Conservation (phyloP, 345 rosid species). For the Crucihimalaya himalaica region DNA sequence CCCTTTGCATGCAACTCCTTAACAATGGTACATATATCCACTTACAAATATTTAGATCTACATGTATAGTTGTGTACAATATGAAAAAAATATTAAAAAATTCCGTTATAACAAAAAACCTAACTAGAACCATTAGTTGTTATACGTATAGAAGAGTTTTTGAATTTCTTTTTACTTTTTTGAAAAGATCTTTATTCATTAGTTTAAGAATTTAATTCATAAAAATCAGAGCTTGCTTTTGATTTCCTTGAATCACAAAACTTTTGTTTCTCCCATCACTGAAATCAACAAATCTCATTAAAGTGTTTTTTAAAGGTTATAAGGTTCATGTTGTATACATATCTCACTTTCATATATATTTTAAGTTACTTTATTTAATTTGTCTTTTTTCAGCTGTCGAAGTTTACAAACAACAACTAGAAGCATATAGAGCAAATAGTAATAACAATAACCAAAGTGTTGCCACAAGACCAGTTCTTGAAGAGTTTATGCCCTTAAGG, state of each 20-base stretch:
- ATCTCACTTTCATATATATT: slow-evolving; percentile 24
- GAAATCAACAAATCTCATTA: slow-evolving; percentile 30
- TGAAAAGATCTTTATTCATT: slow-evolving; percentile 38
- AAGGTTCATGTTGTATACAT: slow-evolving; percentile 31
- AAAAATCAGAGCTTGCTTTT: slow-evolving; percentile 45
- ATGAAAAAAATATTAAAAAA: background rate
- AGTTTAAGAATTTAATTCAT: slow-evolving; percentile 34
- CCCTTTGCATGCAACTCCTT: slow-evolving; percentile 99
- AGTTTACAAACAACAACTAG: slow-evolving; percentile 79
- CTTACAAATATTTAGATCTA: slow-evolving; percentile 3
- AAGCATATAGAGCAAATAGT: slow-evolving; percentile 56
- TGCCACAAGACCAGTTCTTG: slow-evolving; percentile 62
- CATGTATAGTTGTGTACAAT: background rate
- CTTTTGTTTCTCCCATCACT: slow-evolving; percentile 37
- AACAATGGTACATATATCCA: slow-evolving; percentile 56
- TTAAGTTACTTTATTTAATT: slow-evolving; percentile 10
- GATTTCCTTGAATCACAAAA: slow-evolving; percentile 31
- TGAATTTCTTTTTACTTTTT: slow-evolving; percentile 31
- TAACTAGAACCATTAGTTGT: slow-evolving; percentile 6
- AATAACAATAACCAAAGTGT: slow-evolving; percentile 45
- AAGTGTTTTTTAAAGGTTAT: slow-evolving; percentile 31
- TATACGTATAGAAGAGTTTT: slow-evolving; percentile 17
- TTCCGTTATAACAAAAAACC: slow-evolving; percentile 7
- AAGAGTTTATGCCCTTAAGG: slow-evolving; percentile 93
- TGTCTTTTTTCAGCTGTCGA: slow-evolving; percentile 65